These are phyloP conservation scores for Termitomyces sp. DNA, from an alignment of 768 basidiomycete species.

Conservation along the genomic window DNA sequence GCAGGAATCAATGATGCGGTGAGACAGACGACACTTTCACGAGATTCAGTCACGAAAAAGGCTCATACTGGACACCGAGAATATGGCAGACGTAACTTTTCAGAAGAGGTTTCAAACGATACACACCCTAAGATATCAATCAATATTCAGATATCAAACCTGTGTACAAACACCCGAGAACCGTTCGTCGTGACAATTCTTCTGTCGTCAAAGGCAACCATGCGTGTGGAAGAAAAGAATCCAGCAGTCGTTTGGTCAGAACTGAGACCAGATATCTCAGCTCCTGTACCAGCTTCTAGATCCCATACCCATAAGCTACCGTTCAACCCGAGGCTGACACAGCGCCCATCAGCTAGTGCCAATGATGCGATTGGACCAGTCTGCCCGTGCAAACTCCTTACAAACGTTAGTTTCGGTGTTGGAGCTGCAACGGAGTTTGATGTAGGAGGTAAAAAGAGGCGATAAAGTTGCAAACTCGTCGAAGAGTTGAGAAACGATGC, in stretches of 20 bases:
- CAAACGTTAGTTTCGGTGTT: constrained; percentile 65
- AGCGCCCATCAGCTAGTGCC: constrained; percentile 78
- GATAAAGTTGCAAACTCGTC: constrained; percentile 70
- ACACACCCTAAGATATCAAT: background rate
- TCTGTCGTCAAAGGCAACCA: constrained; percentile 72
- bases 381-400: constrained; percentile 72
- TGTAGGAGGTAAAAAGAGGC: constrained; percentile 55
- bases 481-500: constrained; percentile 32
- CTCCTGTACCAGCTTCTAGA: constrained; percentile 58
- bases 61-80: background rate
- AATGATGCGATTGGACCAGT: constrained; percentile 63
- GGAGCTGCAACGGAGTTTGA: constrained; percentile 49
- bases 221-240: constrained; percentile 30
- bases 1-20: background rate
- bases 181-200: constrained; percentile 56
- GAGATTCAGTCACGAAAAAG: too few relatives aligned
- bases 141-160: constrained; percentile 53
- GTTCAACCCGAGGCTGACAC: constrained; percentile 69
- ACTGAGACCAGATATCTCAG: constrained; percentile 36
- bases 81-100: background rate
- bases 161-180: constrained; percentile 45
- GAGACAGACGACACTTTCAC: too few relatives aligned
- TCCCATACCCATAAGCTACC: constrained; percentile 88
- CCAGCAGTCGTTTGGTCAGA: constrained; percentile 6
- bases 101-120: background rate